Evolutionary conservation across 768 basidiomycete genomes (phyloP), one percentile per base, ranked within the genome.

Genomic region (Leccinum subgranulosum): DNA sequence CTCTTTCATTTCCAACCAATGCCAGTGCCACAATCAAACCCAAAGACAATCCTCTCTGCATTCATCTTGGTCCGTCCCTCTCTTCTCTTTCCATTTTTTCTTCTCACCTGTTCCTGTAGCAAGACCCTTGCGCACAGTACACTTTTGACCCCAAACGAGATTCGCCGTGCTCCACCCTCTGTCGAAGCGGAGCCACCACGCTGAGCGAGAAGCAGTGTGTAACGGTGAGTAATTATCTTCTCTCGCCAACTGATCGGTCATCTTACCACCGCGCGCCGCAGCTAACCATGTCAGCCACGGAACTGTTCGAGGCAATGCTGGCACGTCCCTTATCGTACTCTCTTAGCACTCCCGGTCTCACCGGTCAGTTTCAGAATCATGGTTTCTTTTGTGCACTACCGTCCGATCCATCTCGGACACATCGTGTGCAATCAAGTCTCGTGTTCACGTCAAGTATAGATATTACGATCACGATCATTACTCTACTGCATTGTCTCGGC

Each of bases 281-380:
- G 86, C 65, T 85, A 59, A 77, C 79, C 69, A 83, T 87, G 84
- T 76, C 82, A 54, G 80, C 85, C 11, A 87, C 79, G 60, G 72
- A 77, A 57, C 62, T 88, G 53, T 88, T 90, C 64, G 74, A 80
- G 66, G 81, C 85, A 41, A 90, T 92, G 87, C 88, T 89, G 82
- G 85, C 84, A 59, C 29, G 73, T 52, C 51, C 34, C 58, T 49
- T 51, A 28, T 59, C 41, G 27, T 49, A 21, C 36, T 41, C 29
- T 27, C 50, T 11, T 34, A 36, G 15, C 58, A 49, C 2, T 54
- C 29, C 36, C 39, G 54, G 57, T 54, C 60, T 57, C 56, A 57
- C 51, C 55, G 14, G 27, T 51, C 56, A 2, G 33, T 61, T 60
- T 58, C 65, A 90, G 87, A 77, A 79, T 12, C 75, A 70, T 89